Percentiles rank a stretch among this genome's conserved stretches.
Evolutionary conservation across 306 rosid species (phyloP).

Genomic region (Corylus heterophylla): DNA sequence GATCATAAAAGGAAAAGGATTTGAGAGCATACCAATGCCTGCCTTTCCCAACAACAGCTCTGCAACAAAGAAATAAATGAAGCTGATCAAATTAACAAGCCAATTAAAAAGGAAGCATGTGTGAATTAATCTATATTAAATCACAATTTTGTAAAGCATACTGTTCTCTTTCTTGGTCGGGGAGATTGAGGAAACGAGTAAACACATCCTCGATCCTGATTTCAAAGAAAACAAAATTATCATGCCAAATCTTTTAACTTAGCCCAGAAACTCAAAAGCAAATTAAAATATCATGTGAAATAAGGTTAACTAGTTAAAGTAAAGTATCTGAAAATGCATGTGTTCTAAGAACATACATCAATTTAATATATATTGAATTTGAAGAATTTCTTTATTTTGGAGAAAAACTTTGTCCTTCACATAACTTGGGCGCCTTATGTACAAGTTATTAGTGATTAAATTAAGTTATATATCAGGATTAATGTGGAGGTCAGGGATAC

Average conservation of each 20-base stretch:
- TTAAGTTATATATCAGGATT: too few relatives aligned
- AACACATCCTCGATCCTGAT: slow-evolving; percentile 87
- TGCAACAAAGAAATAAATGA: slow-evolving; percentile 32
- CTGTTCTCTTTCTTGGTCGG: slow-evolving; percentile 83
- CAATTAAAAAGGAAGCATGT: neutral
- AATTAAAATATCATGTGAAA: too few relatives aligned
- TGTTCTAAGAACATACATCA: too few relatives aligned
- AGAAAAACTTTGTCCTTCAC: too few relatives aligned
- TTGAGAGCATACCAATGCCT: slow-evolving; percentile 41
- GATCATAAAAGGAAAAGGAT: neutral
- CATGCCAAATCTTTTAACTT: neutral
- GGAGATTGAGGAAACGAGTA: slow-evolving; percentile 74
- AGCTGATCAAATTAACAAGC: slow-evolving; percentile 19
- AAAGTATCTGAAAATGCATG: too few relatives aligned
- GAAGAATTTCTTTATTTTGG: too few relatives aligned
- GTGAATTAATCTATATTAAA: neutral
- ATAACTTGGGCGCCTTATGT: too few relatives aligned
- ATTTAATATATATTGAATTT: too few relatives aligned
- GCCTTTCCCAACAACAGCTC: slow-evolving; percentile 54
- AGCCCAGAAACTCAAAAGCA: neutral
- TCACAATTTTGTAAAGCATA: slow-evolving; percentile 21
- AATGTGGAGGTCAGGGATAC: too few relatives aligned
- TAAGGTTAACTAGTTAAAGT: too few relatives aligned
- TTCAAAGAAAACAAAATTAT: slow-evolving; percentile 7
- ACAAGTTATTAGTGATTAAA: too few relatives aligned